Evolutionary conservation across 176 grass and related monocot genomes (phyloP).

Genomic region (Ensete ventricosum): DNA sequence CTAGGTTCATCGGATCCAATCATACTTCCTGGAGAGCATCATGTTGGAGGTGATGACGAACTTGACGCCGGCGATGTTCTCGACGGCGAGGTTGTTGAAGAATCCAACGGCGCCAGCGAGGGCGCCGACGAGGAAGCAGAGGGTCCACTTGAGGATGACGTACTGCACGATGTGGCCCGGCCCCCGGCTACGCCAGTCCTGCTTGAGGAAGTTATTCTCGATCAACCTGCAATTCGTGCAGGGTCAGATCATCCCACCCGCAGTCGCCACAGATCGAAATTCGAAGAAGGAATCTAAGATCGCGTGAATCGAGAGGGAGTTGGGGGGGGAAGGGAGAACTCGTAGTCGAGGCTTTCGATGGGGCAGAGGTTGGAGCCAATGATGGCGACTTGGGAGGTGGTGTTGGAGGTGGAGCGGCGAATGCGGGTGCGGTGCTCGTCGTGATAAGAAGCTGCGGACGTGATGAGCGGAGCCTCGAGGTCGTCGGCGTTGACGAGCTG

Average conservation of each 20-base stretch:
- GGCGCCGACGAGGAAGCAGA: constrained; percentile 71
- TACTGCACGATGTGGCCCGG: constrained; percentile 53
- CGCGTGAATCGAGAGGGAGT: neutral
- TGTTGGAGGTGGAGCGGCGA: constrained; percentile 42
- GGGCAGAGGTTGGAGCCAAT: constrained; percentile 64
- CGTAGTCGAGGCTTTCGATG: constrained; percentile 95
- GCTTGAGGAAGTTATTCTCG: constrained; percentile 88
- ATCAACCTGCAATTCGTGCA: constrained; percentile 41
- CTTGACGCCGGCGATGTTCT: constrained; percentile 88
- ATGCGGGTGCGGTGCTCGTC: constrained; percentile 21
- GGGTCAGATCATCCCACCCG: neutral
- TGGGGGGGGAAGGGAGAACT: constrained; percentile 17
- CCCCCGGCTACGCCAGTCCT: constrained; percentile 65
- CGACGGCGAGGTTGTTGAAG: constrained; percentile 72
- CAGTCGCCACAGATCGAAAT: too few relatives aligned
- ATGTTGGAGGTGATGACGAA: constrained; percentile 77
- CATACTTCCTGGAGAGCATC: constrained; percentile 58
- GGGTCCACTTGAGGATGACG: constrained; percentile 69
- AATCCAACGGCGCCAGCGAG: constrained; percentile 49
- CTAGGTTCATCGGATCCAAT: neutral
- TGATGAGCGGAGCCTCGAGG: constrained; percentile 20
- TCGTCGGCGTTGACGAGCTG: neutral
- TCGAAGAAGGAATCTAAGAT: neutral
- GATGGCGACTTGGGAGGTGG: constrained; percentile 80
- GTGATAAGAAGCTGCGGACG: constrained; percentile 16